Evolutionary conservation across 805 yeast species (phyloP), one percentile per base, ranked within the genome.

Genomic region (Candida koratica): DNA sequence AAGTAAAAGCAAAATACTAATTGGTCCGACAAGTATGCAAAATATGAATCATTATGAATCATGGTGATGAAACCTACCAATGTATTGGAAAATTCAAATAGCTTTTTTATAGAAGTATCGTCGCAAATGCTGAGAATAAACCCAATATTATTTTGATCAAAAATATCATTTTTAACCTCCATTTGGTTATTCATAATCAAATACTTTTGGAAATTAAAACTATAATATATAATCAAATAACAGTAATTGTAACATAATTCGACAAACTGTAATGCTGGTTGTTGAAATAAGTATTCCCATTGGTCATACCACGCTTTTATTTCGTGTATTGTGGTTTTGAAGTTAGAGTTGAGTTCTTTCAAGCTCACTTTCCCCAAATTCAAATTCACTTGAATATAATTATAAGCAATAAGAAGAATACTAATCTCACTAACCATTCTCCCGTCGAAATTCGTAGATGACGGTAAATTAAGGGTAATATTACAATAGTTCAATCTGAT

Each of bases 361-460:
- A 48, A 10, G 7, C 41, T 32, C 15, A 39, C 11, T 14, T 19
- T 19, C 4, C 32, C 45, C 11, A 43, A 38, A 37, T 53, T 57
- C 17, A 60, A 43, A 34, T 48, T 59, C 9, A 51, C 41, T 36
- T 79, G 81, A 14, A 79, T 60, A 52, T 67, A 81, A 38, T 73
- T 73, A 56, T 81, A 81, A 0, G 79, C 65, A 9, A 77, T 67
- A 12, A 74, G 53, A 36, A 80, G 75, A 8, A 82, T 65, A 13
- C 79, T 73, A 34, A 82, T 76, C 55, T 84, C 94, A 26, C 87
- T 80, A 6, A 83, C 80, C 77, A 84, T 81, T 40, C 93, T 60
- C n/a, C 84, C 86, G 52, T 84, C 95, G 53, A 84, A 84, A 49
- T 82, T 81, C 5, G 88, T 81, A 2, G 88, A 75, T 23, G 74